phyloP scores from a whole-genome alignment of 192 early-diverging fungal genomes.

The Spinellus fusiger region DNA sequence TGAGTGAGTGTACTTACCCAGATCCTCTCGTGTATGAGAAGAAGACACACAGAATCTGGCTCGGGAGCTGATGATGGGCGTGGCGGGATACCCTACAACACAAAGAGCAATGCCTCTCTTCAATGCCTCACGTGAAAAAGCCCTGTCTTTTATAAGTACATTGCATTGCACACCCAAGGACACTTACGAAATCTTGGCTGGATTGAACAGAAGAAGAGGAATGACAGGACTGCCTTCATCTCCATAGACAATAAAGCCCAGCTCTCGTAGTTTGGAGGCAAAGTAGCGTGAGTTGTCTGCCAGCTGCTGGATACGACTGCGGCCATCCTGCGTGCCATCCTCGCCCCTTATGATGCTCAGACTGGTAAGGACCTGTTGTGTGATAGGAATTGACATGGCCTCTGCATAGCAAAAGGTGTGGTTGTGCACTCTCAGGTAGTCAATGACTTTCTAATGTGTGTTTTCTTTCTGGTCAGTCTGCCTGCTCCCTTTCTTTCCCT shows the following conservation, averaged over 20 bases:
- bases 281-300: conserved; percentile 77
- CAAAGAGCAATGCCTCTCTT: conserved; percentile 89
- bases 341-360: conserved; percentile 60
- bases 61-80: conserved; percentile 91
- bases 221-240: conserved; percentile 74
- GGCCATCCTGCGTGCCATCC: conserved; percentile 66
- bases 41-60: conserved; percentile 94
- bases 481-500: no score
- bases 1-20: conserved; percentile 45
- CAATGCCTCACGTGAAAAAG: conserved; percentile 90
- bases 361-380: conserved; percentile 75
- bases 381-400: conserved; percentile 65
- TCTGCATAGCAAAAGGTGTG: conserved; percentile 79
- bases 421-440: conserved; percentile 63
- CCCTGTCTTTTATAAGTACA: conserved; percentile 25
- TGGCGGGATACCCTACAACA: conserved; percentile 96
- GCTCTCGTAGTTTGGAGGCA: conserved; percentile 57
- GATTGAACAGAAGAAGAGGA: conserved; percentile 79
- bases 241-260: conserved; percentile 86
- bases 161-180: neutral
- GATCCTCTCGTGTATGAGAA: conserved; percentile 89
- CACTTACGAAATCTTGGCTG: conserved; percentile 72
- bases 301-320: conserved; percentile 69
- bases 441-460: conserved; percentile 55
- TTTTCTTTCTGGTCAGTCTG: no score